A percentile compares a stretch with the other conserved stretches of the same genome.
phyloP scores from a whole-genome alignment of 2,329 filamentous ascomycete species.

The Tolypocladium nubicola region DNA sequence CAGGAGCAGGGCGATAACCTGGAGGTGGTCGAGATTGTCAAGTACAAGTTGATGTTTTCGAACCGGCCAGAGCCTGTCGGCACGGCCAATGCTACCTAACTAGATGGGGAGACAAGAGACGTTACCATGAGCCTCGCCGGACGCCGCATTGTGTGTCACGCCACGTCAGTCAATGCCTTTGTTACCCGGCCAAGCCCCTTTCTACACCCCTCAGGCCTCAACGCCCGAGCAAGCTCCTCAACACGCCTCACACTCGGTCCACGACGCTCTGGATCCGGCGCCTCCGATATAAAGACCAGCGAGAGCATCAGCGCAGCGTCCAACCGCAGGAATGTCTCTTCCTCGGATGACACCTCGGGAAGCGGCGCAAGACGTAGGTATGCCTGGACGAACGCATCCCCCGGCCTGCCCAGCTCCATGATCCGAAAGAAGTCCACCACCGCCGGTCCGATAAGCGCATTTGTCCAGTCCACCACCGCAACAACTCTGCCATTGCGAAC shows the following conservation, averaged over 20 bases:
- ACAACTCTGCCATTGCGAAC: background rate
- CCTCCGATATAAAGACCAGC: constrained; percentile 10
- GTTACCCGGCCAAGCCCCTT: background rate
- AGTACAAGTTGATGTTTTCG: constrained; percentile 78
- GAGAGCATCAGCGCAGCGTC: constrained; percentile 9
- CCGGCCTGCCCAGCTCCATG: constrained; percentile 4
- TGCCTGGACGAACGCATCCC: constrained; percentile 4
- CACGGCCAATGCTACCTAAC: constrained; percentile 4
- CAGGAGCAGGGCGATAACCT: constrained; percentile 38
- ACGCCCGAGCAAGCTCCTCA: constrained; percentile 2
- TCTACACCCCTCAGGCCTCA: background rate
- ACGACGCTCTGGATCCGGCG: constrained; percentile 4
- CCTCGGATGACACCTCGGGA: background rate
- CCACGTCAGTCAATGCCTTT: background rate
- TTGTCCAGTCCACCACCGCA: constrained; percentile 10
- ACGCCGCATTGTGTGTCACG: background rate
- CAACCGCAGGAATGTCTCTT: constrained; percentile 7
- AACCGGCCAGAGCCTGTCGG: constrained; percentile 77
- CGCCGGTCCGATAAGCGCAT: constrained; percentile 5
- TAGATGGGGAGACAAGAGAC: background rate
- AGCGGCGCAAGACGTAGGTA: constrained; percentile 1
- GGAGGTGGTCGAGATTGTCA: constrained; percentile 80
- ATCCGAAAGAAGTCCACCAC: constrained; percentile 7
- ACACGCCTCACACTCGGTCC: constrained; percentile 4
- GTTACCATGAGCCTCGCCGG: background rate